phyloP scores from a whole-genome alignment of 768 basidiomycete species.

The Collybia sp. region DNA sequence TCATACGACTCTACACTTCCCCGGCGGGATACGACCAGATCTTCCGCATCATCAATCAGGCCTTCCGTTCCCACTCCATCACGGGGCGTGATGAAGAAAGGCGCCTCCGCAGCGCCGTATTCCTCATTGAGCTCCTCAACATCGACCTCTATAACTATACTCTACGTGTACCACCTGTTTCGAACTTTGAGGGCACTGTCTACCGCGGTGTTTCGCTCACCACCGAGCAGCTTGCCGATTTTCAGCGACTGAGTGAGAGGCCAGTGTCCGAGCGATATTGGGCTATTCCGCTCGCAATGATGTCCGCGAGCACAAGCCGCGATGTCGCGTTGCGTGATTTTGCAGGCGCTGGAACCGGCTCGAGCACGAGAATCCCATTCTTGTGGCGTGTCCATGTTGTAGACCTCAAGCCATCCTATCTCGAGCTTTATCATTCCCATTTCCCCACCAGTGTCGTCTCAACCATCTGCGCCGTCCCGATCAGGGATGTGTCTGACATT shows the following conservation, averaged over 20 bases:
- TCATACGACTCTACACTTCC: slow-evolving; percentile 15
- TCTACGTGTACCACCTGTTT: slow-evolving; percentile 2
- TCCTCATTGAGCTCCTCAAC: slow-evolving; percentile 18
- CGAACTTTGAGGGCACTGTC: slow-evolving; percentile 12
- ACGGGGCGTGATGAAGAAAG: slow-evolving; percentile 4
- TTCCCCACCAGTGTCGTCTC: slow-evolving; percentile 17
- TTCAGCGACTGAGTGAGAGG: slow-evolving; percentile 11
- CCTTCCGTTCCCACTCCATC: slow-evolving; percentile 10
- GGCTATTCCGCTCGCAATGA: slow-evolving; percentile 16
- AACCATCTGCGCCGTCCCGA: slow-evolving; percentile 15
- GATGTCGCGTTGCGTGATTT: slow-evolving; percentile 9
- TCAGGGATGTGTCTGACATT: slow-evolving; percentile 13
- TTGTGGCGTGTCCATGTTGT: slow-evolving; percentile 15
- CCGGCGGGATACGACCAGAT: slow-evolving; percentile 12
- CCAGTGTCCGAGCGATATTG: slow-evolving; percentile 16
- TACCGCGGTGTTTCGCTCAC: slow-evolving; percentile 14
- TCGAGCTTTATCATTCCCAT: slow-evolving; percentile 9
- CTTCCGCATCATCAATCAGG: slow-evolving; percentile 14
- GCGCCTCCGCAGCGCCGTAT: slow-evolving; percentile 11
- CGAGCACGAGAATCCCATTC: slow-evolving; percentile 2
- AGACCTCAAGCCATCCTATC: slow-evolving; percentile 8
- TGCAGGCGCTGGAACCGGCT: slow-evolving; percentile 6
- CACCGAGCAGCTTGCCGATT: slow-evolving; percentile 9
- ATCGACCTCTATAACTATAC: slow-evolving; percentile 18
- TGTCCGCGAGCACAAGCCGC: slow-evolving; percentile 12